Conservation (phyloP, 163 green algal genomes). For the Volvox carteri region DNA sequence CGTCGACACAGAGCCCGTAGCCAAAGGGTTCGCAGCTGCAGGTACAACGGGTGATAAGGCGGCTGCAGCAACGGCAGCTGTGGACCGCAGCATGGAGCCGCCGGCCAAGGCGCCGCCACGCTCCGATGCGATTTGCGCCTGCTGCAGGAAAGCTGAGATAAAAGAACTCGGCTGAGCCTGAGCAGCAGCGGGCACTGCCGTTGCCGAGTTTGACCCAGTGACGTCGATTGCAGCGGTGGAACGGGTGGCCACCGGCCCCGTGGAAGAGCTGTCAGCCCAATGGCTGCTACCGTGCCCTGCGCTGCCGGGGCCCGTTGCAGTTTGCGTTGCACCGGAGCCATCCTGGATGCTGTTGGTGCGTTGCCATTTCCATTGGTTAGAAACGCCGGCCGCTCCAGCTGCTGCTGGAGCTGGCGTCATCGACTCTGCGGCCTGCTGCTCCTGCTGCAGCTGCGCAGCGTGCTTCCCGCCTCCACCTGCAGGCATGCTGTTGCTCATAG, state of each 20-base stretch:
- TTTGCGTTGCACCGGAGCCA: too few relatives aligned
- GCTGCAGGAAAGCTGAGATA: not conserved
- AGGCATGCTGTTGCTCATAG: not conserved
- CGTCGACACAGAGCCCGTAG: not conserved
- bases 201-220: too few relatives aligned
- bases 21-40: not conserved
- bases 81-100: not conserved
- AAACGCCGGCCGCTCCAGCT: not conserved
- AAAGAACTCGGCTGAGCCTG: not conserved
- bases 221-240: not conserved
- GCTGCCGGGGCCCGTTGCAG: not conserved
- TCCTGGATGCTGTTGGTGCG: not conserved
- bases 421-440: too few relatives aligned
- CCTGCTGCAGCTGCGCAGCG: not conserved
- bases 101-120: not conserved
- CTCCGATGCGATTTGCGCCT: not conserved
- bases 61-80: not conserved
- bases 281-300: not conserved
- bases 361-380: not conserved
- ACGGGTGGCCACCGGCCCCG: not conserved
- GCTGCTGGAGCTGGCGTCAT: not conserved
- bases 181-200: not conserved
- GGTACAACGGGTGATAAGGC: not conserved
- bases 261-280: not conserved
- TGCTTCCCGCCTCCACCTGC: not conserved